Evolutionary conservation across 139 green algal species (phyloP).

Genomic region (Chlamydomonas sp.): DNA sequence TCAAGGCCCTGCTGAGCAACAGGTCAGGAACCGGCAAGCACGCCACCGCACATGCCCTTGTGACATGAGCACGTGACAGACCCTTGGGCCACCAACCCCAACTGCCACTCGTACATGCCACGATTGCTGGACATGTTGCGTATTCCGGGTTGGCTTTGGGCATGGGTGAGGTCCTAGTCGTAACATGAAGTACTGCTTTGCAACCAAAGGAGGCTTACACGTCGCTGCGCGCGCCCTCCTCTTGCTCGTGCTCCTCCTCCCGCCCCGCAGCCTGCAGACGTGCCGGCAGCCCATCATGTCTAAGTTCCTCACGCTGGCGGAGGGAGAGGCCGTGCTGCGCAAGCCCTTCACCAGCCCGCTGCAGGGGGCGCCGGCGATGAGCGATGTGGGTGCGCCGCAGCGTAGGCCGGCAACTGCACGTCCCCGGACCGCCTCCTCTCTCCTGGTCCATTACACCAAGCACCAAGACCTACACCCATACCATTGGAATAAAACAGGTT

Average conservation of each 20-base stretch:
- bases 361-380: constrained; percentile 1
- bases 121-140: neutral
- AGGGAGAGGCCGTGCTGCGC: constrained; percentile 62
- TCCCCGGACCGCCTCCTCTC: neutral
- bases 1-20: constrained; percentile 68
- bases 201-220: neutral
- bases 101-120: neutral
- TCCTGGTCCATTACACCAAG: neutral
- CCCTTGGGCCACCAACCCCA: neutral
- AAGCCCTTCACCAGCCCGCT: constrained; percentile 64
- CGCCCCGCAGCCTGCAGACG: constrained; percentile 61
- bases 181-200: neutral
- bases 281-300: constrained; percentile 69
- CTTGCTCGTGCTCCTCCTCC: neutral
- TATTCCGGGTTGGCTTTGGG: too few relatives aligned
- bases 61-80: too few relatives aligned
- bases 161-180: neutral
- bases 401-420: neutral
- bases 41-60: too few relatives aligned
- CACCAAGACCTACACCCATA: neutral
- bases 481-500: neutral
- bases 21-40: constrained; percentile 30
- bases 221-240: neutral
- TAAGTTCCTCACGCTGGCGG: constrained; percentile 67
- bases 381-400: neutral